Evolutionary conservation across 2,329 filamentous ascomycete species (phyloP).

Genomic region (Fusarium tuaranense): DNA sequence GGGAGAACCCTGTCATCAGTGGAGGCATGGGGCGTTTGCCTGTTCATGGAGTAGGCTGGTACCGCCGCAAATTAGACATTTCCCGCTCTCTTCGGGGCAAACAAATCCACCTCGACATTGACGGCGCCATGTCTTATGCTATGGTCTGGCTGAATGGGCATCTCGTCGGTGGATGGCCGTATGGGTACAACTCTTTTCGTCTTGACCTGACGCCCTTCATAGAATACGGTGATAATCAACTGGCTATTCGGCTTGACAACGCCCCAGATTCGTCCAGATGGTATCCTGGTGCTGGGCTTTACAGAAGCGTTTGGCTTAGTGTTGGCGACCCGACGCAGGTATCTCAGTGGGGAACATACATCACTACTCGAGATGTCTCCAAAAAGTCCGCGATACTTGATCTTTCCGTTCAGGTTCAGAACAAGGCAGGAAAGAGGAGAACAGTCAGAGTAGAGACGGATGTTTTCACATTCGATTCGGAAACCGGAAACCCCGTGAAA

Average conservation of each 20-base stretch:
- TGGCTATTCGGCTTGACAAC: slow-evolving; percentile 66
- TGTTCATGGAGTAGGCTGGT: slow-evolving; percentile 66
- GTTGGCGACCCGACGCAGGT: slow-evolving; percentile 61
- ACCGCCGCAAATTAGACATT: slow-evolving; percentile 56
- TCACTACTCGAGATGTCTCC: slow-evolving; percentile 60
- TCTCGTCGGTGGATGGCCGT: slow-evolving; percentile 64
- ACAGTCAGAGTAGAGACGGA: slow-evolving; percentile 55
- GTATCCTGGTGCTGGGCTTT: slow-evolving; percentile 67
- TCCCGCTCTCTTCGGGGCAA: slow-evolving; percentile 49
- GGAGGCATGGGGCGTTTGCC: slow-evolving; percentile 59
- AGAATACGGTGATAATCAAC: slow-evolving; percentile 52
- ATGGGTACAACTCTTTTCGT: slow-evolving; percentile 63
- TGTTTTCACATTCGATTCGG: slow-evolving; percentile 52
- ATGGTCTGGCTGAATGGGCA: slow-evolving; percentile 64
- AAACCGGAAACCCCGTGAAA: slow-evolving; percentile 41
- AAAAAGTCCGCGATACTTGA: slow-evolving; percentile 57
- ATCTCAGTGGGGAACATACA: slow-evolving; percentile 61
- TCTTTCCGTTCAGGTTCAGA: slow-evolving; percentile 60
- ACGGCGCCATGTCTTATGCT: slow-evolving; percentile 64
- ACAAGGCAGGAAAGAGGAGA: slow-evolving; percentile 48
- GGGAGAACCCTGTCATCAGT: slow-evolving; percentile 47
- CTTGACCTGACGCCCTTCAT: slow-evolving; percentile 61
- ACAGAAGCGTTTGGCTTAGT: slow-evolving; percentile 66
- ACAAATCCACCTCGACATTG: slow-evolving; percentile 59
- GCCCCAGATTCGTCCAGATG: slow-evolving; percentile 60